Conservation (phyloP, 148 eudicot genomes). For the Talinum fruticosum region DNA sequence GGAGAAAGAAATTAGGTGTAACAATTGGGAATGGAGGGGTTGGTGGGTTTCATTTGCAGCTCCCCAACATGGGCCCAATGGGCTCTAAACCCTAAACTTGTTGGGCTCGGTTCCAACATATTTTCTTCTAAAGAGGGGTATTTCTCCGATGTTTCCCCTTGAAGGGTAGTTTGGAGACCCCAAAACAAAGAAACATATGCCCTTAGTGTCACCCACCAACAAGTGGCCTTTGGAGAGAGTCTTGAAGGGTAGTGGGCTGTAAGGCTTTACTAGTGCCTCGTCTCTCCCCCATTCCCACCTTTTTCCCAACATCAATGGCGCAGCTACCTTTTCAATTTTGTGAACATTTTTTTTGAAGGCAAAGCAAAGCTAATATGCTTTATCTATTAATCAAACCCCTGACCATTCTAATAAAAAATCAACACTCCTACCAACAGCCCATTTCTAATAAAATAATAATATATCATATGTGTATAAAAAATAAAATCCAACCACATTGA, state of each 20-base stretch:
- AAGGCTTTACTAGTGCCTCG: not conserved
- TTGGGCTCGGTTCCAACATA: not conserved
- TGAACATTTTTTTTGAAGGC: no score
- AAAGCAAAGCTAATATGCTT: no score
- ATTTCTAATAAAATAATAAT: no score
- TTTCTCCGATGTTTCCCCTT: not conserved
- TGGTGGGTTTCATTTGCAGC: not conserved
- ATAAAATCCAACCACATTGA: no score
- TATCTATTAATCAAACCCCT: no score
- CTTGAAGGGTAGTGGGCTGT: not conserved
- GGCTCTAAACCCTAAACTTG: not conserved
- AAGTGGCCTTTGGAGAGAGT: not conserved
- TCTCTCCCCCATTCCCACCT: not conserved
- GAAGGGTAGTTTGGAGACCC: not conserved
- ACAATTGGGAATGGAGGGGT: not conserved
- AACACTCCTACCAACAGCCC: no score
- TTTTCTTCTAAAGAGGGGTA: not conserved
- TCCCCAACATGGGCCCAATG: not conserved
- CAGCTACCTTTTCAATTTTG: no score
- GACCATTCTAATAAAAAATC: no score
- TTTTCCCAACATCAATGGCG: no score
- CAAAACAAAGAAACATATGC: not conserved
- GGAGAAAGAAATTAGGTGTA: constrained; percentile 31
- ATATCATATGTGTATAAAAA: no score
- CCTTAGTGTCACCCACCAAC: not conserved